These are phyloP conservation scores for Rhynchospora tenuis DNA, from an alignment of 176 grass and related monocot species.

Conservation along the genomic window DNA sequence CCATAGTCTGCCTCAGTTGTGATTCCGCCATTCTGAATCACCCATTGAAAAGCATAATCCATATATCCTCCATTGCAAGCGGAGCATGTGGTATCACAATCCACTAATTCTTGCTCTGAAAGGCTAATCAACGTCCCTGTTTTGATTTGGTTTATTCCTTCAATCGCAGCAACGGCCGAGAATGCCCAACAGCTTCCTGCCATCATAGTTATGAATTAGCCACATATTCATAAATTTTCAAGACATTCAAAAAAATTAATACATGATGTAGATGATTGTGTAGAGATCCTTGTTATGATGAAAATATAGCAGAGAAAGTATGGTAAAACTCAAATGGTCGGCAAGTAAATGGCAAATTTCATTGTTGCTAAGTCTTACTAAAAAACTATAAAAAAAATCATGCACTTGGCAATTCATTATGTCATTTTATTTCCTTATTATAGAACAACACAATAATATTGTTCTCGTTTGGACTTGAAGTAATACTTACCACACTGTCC, in stretches of 20 bases:
- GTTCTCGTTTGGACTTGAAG: neutral
- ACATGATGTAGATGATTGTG: neutral
- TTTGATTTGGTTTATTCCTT: conserved; percentile 16
- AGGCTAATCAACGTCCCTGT: neutral
- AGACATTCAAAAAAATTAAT: too few relatives aligned
- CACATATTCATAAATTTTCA: neutral
- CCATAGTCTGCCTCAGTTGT: neutral
- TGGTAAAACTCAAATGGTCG: neutral
- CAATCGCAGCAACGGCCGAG: conserved; percentile 9
- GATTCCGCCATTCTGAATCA: neutral
- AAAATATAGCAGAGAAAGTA: neutral
- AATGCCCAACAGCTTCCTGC: conserved; percentile 24
- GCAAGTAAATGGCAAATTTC: too few relatives aligned
- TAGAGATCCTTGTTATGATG: too few relatives aligned
- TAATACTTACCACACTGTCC: neutral
- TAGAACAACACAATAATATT: neutral
- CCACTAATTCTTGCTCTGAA: conserved; percentile 18
- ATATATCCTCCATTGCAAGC: conserved; percentile 9
- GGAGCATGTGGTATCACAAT: neutral
- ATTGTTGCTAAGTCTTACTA: neutral
- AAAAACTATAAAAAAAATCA: neutral
- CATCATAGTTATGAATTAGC: neutral
- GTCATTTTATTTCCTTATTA: neutral
- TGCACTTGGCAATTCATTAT: neutral
- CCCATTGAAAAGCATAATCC: neutral